Base-by-base conservation (phyloP, 495 filamentous ascomycete species). In the Aspergillus saccharolyticus region DNA sequence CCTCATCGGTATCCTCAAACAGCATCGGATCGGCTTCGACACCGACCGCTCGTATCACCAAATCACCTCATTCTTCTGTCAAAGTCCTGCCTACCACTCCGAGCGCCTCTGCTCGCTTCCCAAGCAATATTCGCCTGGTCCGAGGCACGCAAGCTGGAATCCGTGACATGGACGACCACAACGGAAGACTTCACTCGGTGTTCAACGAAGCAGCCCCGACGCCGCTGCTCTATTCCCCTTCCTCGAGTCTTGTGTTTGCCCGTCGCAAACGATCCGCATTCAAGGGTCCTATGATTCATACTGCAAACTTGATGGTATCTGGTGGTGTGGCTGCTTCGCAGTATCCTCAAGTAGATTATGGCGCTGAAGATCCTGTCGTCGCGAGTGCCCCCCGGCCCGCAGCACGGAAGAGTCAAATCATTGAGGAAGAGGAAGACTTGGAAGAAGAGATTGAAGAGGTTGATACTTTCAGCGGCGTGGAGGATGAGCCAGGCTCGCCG, bases 81-180 rank as follows among this genome's bases (percentile, higher is more conserved):
- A 97, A 97, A 74, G 89, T 97, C 16, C 82, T 97, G 4, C 94
- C 94, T 2, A 89, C 93, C 0, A 97, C 94, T 0, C 94, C 94
- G 0, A 95, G 89, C 2, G 72, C 81, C 7, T 80, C 83, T 10
- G 72, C 84, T 16, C 74, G 72, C 18, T 96, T 97, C 66, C 94
- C 93, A 0, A 89, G 85, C 44, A 93, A 94, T 60, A 89, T 96
- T 56, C 87, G 93, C 14, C 75, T 96, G 21, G 89, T 94, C 3
- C 83, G 94, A 52, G 85, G 84, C 17, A 58, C 73, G 19, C 63
- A 66, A 30, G 62, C 69, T 53, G 64, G 63, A 7, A 58, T 67
- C 18, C 70, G 65, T 20, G 74, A 75, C 6, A 12, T 64, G 7
- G 62, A 62, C 25, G 69, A 70, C 9, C 44, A 57, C 25, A 53